A percentile compares a stretch with the other conserved stretches of the same genome.
Evolutionary conservation across 805 yeast genomes (phyloP).

Genomic region (Candida xiaguanensis): DNA sequence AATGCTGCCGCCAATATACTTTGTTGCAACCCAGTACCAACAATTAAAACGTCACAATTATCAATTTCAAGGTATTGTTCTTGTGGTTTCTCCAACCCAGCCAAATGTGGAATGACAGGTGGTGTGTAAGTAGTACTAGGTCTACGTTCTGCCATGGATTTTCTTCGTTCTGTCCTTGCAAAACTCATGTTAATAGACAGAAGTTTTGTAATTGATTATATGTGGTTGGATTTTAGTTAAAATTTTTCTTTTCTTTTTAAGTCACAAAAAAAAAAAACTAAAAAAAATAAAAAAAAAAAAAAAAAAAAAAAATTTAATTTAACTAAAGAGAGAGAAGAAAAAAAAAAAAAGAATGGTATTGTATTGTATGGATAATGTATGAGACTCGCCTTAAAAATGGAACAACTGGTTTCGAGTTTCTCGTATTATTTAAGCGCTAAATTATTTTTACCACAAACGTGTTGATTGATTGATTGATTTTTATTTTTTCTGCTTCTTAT

Average conservation of each 20-base stretch:
- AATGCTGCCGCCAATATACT: slow-evolving; percentile 88
- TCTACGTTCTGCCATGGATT: slow-evolving; percentile 44
- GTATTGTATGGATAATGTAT: too few relatives aligned
- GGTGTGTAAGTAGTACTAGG: slow-evolving; percentile 42
- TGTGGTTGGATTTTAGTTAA: not conserved
- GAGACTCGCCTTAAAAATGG: not conserved
- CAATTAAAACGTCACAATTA: slow-evolving; percentile 78
- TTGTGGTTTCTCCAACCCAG: slow-evolving; percentile 73
- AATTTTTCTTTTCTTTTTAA: not conserved
- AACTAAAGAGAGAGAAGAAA: too few relatives aligned
- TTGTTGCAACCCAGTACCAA: slow-evolving; percentile 91
- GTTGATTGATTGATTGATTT: not conserved
- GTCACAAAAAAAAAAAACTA: slow-evolving; percentile 2
- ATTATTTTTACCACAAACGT: not conserved
- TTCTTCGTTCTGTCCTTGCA: slow-evolving; percentile 33
- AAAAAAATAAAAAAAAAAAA: not conserved
- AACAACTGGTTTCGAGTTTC: not conserved
- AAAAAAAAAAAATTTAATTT: too few relatives aligned
- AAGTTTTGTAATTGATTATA: not conserved
- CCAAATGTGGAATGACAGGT: slow-evolving; percentile 61
- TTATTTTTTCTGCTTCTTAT: not conserved
- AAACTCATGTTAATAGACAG: slow-evolving; percentile 6
- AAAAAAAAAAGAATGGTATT: too few relatives aligned
- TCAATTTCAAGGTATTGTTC: slow-evolving; percentile 61
- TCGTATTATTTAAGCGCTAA: slow-evolving; percentile 3